Percentiles rank a stretch among this genome's conserved stretches.
Conservation (phyloP, 164 flowering plant genomes). For the Akebia trifoliata region DNA sequence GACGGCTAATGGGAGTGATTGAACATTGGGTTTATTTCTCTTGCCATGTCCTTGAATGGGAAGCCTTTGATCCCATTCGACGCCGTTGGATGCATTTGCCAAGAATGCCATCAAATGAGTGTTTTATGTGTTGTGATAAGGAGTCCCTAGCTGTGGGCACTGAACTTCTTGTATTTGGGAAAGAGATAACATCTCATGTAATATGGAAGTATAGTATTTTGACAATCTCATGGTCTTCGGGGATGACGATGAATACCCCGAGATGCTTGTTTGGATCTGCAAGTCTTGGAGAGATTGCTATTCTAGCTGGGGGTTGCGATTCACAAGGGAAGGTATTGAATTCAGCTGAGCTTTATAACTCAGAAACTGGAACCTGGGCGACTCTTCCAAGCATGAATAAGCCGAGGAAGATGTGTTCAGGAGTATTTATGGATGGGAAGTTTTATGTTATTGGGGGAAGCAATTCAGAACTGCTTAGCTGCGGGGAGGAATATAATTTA, state of each 20-base stretch:
- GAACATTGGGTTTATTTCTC: slow-evolving; percentile 97
- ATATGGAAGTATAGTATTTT: slow-evolving; percentile 71
- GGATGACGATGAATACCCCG: slow-evolving; percentile 68
- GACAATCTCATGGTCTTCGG: slow-evolving; percentile 79
- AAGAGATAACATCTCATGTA: slow-evolving; percentile 52
- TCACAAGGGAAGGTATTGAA: slow-evolving; percentile 48
- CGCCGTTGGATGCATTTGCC: slow-evolving; percentile 86
- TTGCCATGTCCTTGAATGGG: slow-evolving; percentile 82
- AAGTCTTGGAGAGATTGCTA: slow-evolving; percentile 78
- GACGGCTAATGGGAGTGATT: slow-evolving; percentile 49
- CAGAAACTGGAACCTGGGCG: slow-evolving; percentile 60
- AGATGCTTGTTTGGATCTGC: slow-evolving; percentile 95
- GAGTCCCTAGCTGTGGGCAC: slow-evolving; percentile 96
- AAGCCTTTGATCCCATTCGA: slow-evolving; percentile 73
- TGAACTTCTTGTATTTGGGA: slow-evolving; percentile 91
- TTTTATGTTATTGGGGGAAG: slow-evolving; percentile 89
- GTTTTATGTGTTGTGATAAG: slow-evolving; percentile 78
- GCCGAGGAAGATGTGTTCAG: slow-evolving; percentile 91
- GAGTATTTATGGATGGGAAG: slow-evolving; percentile 83
- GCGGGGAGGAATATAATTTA: slow-evolving; percentile 83
- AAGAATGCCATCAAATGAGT: slow-evolving; percentile 59
- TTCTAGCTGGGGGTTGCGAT: slow-evolving; percentile 91
- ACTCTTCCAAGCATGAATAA: slow-evolving; percentile 70
- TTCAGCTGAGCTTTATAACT: slow-evolving; percentile 81
- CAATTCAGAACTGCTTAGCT: slow-evolving; percentile 46